These are phyloP conservation scores for Globisporangium splendens DNA, from an alignment of 352 stramenopile species.

Conservation along the genomic window DNA sequence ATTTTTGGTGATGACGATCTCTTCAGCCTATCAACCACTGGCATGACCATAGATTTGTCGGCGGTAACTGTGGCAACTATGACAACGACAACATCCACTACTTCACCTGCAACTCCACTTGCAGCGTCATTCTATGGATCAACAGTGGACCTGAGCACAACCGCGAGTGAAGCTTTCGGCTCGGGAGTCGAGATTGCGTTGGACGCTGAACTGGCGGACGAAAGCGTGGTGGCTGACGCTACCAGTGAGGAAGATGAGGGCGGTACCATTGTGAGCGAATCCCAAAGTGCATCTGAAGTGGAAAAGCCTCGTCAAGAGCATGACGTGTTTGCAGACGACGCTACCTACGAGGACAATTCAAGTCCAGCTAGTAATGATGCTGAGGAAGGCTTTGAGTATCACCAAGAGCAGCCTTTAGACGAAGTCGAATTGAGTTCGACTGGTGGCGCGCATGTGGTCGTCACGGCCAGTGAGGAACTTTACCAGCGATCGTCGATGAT, in stretches of 20 bases:
- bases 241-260: not conserved
- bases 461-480: not conserved
- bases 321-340: too few relatives aligned
- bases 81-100: conserved; percentile 7
- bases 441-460: not conserved
- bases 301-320: too few relatives aligned
- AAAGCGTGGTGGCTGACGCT: not conserved
- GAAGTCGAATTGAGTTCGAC: not conserved
- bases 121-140: conserved; percentile 26
- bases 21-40: conserved; percentile 20
- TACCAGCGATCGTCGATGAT: too few relatives aligned
- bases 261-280: too few relatives aligned
- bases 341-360: too few relatives aligned
- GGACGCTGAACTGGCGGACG: not conserved
- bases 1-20: conserved; percentile 30
- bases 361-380: too few relatives aligned
- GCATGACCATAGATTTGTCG: conserved; percentile 8
- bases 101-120: conserved; percentile 20
- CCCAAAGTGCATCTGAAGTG: too few relatives aligned
- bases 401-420: too few relatives aligned
- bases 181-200: not conserved
- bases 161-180: not conserved
- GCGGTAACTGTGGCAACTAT: not conserved
- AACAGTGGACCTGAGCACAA: conserved; percentile 7
- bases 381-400: too few relatives aligned